Evolutionary conservation across 73 alveolate species (phyloP).

Genomic region (Paramecium caudatum): DNA sequence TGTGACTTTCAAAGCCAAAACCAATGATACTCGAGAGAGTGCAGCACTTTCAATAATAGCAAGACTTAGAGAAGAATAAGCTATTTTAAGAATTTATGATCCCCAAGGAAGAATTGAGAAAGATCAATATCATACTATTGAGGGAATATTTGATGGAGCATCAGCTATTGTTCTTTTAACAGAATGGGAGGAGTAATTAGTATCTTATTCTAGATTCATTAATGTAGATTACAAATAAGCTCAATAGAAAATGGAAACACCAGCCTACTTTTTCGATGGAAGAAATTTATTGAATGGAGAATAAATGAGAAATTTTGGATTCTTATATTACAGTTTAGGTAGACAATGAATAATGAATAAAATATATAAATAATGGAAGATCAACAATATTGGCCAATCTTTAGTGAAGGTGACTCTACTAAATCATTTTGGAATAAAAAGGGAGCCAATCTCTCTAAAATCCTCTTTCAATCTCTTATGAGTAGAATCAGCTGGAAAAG

Average conservation of each 20-base stretch:
- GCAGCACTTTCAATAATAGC: slow-evolving; percentile 38
- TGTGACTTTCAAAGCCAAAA: slow-evolving; percentile 68
- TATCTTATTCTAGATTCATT: slow-evolving; percentile 40
- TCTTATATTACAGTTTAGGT: slow-evolving; percentile 58
- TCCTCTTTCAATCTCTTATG: neutral
- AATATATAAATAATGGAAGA: slow-evolving; percentile 3
- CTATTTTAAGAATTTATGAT: slow-evolving; percentile 54
- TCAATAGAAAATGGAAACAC: slow-evolving; percentile 30
- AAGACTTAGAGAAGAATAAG: slow-evolving; percentile 45
- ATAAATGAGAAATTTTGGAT: slow-evolving; percentile 32
- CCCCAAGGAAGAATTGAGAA: slow-evolving; percentile 21
- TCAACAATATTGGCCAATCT: slow-evolving; percentile 48
- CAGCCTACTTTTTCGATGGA: slow-evolving; percentile 72
- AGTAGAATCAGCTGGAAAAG: slow-evolving; percentile 9
- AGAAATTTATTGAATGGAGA: slow-evolving; percentile 68
- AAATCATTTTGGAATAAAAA: slow-evolving; percentile 32
- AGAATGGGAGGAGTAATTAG: slow-evolving; percentile 74
- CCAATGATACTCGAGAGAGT: slow-evolving; percentile 69
- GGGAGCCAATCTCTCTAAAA: neutral
- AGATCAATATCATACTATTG: slow-evolving; percentile 35
- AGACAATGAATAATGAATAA: neutral
- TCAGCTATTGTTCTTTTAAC: slow-evolving; percentile 67
- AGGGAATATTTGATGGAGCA: slow-evolving; percentile 35
- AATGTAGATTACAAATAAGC: slow-evolving; percentile 12
- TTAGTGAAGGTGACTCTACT: neutral